A percentile compares a stretch with the other conserved stretches of the same genome.
Conservation (phyloP, 331 rosid genomes). For the Erythrophleum ivorense region DNA sequence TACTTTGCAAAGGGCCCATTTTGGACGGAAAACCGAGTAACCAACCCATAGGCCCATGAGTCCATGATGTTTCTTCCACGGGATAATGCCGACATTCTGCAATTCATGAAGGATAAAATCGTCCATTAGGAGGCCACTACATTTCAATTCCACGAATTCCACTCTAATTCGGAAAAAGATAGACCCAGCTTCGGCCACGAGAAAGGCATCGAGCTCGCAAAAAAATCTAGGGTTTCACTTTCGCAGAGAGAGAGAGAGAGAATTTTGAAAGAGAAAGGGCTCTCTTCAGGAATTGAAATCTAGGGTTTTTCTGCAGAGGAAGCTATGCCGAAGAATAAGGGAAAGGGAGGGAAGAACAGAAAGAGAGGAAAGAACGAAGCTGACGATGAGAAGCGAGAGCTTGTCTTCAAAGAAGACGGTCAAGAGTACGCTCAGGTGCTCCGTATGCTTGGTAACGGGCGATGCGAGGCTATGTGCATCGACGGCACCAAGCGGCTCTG, state of each 20-base stretch:
- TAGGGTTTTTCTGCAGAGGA: background rate
- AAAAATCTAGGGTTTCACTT: conserved; percentile 36
- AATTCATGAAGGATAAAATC: background rate
- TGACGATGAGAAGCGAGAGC: conserved; percentile 62
- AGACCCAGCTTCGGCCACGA: background rate
- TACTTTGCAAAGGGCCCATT: too few relatives aligned
- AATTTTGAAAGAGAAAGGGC: background rate
- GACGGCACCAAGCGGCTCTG: conserved; percentile 64
- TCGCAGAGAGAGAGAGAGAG: background rate
- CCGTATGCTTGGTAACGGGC: conserved; percentile 63
- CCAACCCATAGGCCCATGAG: background rate
- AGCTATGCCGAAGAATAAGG: conserved; percentile 82
- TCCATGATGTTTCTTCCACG: background rate
- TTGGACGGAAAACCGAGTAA: background rate
- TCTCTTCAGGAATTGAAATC: background rate
- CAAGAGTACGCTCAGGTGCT: conserved; percentile 75
- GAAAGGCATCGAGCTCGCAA: background rate
- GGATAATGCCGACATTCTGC: background rate
- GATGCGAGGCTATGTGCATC: conserved; percentile 67
- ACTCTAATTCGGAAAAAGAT: background rate
- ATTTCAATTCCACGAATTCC: background rate
- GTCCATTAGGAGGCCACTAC: background rate
- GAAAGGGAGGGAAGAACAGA: conserved; percentile 82
- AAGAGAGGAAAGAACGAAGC: conserved; percentile 89
- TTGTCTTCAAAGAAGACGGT: conserved; percentile 73